phyloP scores from a whole-genome alignment of 148 eudicot genomes.

The Vaccinium macrocarpon region DNA sequence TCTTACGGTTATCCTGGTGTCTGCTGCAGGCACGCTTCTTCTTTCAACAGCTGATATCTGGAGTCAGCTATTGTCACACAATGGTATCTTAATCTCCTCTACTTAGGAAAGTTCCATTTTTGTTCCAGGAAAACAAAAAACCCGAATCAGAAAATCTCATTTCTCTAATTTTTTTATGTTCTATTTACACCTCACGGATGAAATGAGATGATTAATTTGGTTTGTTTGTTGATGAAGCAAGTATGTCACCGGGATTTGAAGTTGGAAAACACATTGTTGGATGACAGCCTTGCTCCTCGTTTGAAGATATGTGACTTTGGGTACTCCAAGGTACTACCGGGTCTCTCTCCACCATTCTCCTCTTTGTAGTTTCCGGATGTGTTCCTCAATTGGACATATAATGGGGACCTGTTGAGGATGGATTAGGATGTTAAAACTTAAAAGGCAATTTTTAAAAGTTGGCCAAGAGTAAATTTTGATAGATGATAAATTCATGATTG shows the following conservation, averaged over 20 bases:
- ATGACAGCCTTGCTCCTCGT: constrained; percentile 56
- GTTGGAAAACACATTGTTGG: constrained; percentile 57
- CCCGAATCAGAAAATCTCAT: not conserved
- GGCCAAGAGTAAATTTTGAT: not conserved
- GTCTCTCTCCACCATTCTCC: not conserved
- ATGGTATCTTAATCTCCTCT: constrained; percentile 46
- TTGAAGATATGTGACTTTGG: constrained; percentile 72
- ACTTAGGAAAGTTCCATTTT: not conserved
- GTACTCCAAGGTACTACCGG: constrained; percentile 52
- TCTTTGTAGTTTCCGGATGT: not conserved
- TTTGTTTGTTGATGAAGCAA: constrained; percentile 43
- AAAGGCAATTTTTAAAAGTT: not conserved
- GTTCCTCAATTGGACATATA: not conserved
- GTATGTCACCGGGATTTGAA: constrained; percentile 66
- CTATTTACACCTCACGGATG: not conserved
- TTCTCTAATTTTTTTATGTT: not conserved
- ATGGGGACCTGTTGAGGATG: not conserved
- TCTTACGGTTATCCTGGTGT: constrained; percentile 13
- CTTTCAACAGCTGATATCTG: constrained; percentile 86
- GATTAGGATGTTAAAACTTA: not conserved
- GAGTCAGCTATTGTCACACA: constrained; percentile 78
- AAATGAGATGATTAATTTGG: not conserved
- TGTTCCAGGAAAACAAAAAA: too few relatives aligned
- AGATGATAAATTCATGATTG: not conserved
- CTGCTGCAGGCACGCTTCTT: constrained; percentile 71